Evolutionary conservation across 2,329 filamentous ascomycete species (phyloP).

Genomic region (Trichoderma sp.): DNA sequence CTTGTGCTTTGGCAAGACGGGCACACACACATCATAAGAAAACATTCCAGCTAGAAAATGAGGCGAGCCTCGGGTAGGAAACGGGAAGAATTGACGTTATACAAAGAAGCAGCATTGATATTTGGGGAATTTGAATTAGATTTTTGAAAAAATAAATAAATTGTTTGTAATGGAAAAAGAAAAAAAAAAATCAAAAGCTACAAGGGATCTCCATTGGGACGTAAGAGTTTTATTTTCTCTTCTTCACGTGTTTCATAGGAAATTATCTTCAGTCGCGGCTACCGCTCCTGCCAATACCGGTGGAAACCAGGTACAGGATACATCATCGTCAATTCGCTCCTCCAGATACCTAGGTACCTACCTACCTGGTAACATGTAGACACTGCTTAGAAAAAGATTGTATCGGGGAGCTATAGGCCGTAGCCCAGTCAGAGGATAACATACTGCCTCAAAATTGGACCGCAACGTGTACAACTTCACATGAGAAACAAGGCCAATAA

Average conservation of each 20-base stretch:
- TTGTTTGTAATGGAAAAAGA: background rate
- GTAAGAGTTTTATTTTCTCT: background rate
- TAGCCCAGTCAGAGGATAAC: background rate
- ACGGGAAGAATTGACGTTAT: slow-evolving; percentile 5
- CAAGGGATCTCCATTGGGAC: background rate
- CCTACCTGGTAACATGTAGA: no score
- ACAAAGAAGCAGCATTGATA: slow-evolving; percentile 13
- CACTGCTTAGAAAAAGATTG: no score
- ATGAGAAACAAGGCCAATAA: background rate
- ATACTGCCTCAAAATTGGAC: background rate
- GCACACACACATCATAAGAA: slow-evolving; percentile 5
- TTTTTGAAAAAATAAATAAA: background rate
- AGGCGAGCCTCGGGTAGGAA: slow-evolving; percentile 8
- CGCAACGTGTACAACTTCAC: background rate
- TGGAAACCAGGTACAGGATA: background rate
- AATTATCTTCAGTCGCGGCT: background rate
- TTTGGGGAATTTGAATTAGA: background rate
- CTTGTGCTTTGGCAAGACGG: slow-evolving; percentile 7
- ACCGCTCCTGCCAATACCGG: background rate
- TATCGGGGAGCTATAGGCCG: no score
- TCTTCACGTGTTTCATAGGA: background rate
- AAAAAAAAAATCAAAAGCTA: background rate
- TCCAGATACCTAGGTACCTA: background rate
- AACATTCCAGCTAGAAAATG: slow-evolving; percentile 1
- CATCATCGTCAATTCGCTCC: background rate